These are phyloP conservation scores for Fragaria vesca DNA, from an alignment of 306 rosid genomes.

Conservation along the genomic window DNA sequence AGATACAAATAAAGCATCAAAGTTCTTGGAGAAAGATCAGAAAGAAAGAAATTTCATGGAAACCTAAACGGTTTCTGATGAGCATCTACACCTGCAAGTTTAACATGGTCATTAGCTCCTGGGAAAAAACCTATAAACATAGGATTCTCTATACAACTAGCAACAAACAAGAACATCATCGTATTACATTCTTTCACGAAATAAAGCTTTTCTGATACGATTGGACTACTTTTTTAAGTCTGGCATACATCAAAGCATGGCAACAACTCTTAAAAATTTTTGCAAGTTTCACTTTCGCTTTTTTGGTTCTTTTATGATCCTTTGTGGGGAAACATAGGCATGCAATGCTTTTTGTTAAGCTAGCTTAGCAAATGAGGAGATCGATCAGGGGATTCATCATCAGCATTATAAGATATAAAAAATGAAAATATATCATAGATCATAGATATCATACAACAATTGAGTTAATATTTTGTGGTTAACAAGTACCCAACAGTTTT, in stretches of 20 bases:
- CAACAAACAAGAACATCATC: not conserved
- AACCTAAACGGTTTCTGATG: not conserved
- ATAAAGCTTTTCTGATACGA: not conserved
- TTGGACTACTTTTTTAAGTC: not conserved
- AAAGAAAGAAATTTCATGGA: not conserved
- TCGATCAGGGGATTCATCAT: not conserved
- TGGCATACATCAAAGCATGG: slow-evolving; percentile 2
- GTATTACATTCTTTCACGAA: not conserved
- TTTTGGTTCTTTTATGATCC: not conserved
- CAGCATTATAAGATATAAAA: not conserved
- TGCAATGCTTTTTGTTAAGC: not conserved
- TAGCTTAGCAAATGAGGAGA: not conserved
- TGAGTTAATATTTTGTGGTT: not conserved
- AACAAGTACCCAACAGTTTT: not conserved
- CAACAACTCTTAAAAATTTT: not conserved
- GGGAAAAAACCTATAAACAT: not conserved
- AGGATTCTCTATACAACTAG: not conserved
- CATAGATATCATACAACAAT: not conserved
- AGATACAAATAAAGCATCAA: slow-evolving; percentile 1
- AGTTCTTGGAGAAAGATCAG: not conserved
- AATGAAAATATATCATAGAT: not conserved
- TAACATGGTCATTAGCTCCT: not conserved
- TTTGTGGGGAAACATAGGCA: not conserved
- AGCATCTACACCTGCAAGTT: not conserved
- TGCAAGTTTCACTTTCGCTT: not conserved